Evolutionary conservation across 2,329 filamentous ascomycete species (phyloP).

Genomic region (Fusarium sp.): DNA sequence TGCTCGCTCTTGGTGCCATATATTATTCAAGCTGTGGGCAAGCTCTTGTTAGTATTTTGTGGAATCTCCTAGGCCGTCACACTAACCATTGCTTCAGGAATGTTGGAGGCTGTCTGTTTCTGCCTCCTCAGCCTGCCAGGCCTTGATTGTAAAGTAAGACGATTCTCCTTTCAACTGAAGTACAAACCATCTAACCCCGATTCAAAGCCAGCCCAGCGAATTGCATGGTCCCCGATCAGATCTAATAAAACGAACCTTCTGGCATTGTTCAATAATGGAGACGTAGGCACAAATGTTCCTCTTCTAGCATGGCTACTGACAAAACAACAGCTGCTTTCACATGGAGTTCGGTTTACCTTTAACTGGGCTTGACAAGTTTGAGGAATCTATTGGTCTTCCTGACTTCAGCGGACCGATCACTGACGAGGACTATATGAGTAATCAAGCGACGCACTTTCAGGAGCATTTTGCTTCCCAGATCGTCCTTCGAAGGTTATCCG

Average conservation of each 20-base stretch:
- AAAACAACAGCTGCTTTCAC: slow-evolving; percentile 59
- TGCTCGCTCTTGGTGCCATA: slow-evolving; percentile 65
- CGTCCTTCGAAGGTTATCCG: slow-evolving; percentile 63
- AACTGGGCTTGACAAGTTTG: slow-evolving; percentile 64
- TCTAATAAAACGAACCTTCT: slow-evolving; percentile 42
- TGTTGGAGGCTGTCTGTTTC: slow-evolving; percentile 68
- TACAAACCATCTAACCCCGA: not conserved
- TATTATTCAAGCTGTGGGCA: slow-evolving; percentile 65
- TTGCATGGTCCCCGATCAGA: slow-evolving; percentile 42
- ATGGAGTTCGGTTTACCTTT: slow-evolving; percentile 68
- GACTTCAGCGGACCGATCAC: slow-evolving; percentile 61
- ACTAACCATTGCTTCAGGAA: slow-evolving; percentile 56
- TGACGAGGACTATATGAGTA: slow-evolving; percentile 59
- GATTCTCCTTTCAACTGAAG: not conserved
- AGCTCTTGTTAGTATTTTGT: slow-evolving; percentile 57
- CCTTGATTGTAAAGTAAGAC: slow-evolving; percentile 63
- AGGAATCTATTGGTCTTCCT: slow-evolving; percentile 65
- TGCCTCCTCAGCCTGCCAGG: slow-evolving; percentile 67
- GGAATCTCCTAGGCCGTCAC: not conserved
- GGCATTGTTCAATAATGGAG: slow-evolving; percentile 46
- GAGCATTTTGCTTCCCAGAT: slow-evolving; percentile 71
- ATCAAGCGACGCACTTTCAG: slow-evolving; percentile 65
- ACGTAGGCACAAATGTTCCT: slow-evolving; percentile 25
- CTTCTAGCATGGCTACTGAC: slow-evolving; percentile 18
- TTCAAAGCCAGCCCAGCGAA: slow-evolving; percentile 40